Evolutionary conservation across 192 early-diverging fungal genomes (phyloP).

Genomic region (Fimicolochytrium jonesii): DNA sequence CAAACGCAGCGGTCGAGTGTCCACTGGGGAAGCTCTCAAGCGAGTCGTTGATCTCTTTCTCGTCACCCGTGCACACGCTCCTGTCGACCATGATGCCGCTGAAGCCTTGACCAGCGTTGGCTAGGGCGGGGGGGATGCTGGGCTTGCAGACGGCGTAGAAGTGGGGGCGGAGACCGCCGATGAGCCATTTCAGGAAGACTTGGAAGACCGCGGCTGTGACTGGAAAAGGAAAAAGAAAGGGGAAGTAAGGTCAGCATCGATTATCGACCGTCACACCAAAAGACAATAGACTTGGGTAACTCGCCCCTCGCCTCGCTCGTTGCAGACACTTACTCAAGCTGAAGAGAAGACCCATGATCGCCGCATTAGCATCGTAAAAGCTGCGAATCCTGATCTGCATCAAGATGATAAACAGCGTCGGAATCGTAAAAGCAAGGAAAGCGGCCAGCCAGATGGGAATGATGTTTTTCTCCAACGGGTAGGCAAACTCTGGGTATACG

Average conservation of each 20-base stretch:
- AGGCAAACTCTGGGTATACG: slow-evolving; percentile 19
- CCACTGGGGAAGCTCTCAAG: slow-evolving; percentile 7
- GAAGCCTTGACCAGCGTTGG: slow-evolving; percentile 15
- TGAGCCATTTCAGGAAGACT: slow-evolving; percentile 26
- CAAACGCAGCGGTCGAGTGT: slow-evolving; percentile 11
- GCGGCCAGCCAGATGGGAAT: slow-evolving; percentile 20
- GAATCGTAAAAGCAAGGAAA: slow-evolving; percentile 12
- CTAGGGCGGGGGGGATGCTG: slow-evolving; percentile 6
- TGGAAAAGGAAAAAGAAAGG: neutral
- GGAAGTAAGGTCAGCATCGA: neutral
- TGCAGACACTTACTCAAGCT: neutral
- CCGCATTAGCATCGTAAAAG: slow-evolving; percentile 7
- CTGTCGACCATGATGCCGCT: slow-evolving; percentile 15
- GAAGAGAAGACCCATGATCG: slow-evolving; percentile 8
- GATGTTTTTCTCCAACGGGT: slow-evolving; percentile 15
- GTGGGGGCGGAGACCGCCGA: slow-evolving; percentile 25
- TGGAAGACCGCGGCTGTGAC: slow-evolving; percentile 24
- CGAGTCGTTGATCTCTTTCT: slow-evolving; percentile 21
- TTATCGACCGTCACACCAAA: too few relatives aligned
- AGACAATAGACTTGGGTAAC: neutral
- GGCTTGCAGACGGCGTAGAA: slow-evolving; percentile 26
- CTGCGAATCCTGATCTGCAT: slow-evolving; percentile 9
- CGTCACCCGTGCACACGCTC: slow-evolving; percentile 16
- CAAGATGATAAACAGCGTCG: neutral
- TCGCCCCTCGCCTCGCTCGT: neutral